Conservation (phyloP, 495 filamentous ascomycete species). For the Choiromyces venosus region DNA sequence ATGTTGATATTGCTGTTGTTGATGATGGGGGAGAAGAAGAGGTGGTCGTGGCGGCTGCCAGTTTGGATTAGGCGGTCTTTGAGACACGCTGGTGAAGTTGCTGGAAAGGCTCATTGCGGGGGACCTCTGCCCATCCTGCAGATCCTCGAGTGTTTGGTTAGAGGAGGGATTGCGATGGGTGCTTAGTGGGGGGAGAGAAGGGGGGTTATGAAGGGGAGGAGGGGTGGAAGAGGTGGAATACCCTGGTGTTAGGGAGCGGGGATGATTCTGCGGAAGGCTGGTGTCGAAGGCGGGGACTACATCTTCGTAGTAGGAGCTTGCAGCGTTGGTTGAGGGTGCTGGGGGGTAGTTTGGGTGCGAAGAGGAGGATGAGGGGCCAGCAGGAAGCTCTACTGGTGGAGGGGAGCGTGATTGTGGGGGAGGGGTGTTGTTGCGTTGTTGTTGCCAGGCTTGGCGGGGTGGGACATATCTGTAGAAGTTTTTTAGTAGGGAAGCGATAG, state of each 20-base stretch:
- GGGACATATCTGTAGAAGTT: constrained; percentile 53
- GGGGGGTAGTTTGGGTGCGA: constrained; percentile 28
- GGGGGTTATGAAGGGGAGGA: constrained; percentile 9
- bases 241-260: constrained; percentile 12
- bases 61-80: constrained; percentile 78
- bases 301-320: constrained; percentile 80
- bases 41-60: constrained; percentile 56
- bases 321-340: constrained; percentile 41
- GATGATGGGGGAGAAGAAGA: constrained; percentile 44
- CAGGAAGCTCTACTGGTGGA: constrained; percentile 47
- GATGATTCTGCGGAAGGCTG: constrained; percentile 43
- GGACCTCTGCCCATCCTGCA: constrained; percentile 61
- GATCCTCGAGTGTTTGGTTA: constrained; percentile 48
- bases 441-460: constrained; percentile 49
- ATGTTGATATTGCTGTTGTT: constrained; percentile 30
- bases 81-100: constrained; percentile 78
- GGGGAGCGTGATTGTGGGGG: constrained; percentile 33
- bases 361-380: constrained; percentile 39
- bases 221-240: constrained; percentile 11
- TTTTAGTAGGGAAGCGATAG: constrained; percentile 22
- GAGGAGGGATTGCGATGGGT: neutral
- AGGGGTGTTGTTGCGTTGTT: constrained; percentile 43
- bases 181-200: neutral
- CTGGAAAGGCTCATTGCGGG: constrained; percentile 71
- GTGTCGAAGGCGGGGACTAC: constrained; percentile 76